Evolutionary conservation across 164 flowering plant genomes (phyloP), one percentile per base, ranked within the genome.

Genomic region (Annona cherimola): DNA sequence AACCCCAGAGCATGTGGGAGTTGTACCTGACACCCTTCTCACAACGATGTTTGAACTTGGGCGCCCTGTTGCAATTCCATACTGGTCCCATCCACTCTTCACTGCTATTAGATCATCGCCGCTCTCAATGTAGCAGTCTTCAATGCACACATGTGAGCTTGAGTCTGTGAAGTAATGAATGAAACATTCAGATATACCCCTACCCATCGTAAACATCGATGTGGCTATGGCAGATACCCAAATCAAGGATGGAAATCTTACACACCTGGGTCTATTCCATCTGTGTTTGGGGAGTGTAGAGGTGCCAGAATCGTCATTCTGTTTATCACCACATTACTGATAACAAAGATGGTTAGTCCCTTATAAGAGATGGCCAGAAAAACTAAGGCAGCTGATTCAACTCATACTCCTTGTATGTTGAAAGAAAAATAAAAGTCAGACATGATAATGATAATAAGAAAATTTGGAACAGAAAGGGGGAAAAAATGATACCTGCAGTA

Each of bases 11-110:
- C 99, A 93, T 18, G 97, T 90, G 6, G 98, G 97, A 46, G 99
- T 96, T 39, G 99, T 93, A 68, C 99, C 99, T 0, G 95, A 88
- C 2, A 96, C 86, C 78, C 89, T 85, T 78, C 97, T 81, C 16
- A 93, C 83, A 12, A 87, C 77, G 65, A 96, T 90, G 83, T 93
- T 84, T 7, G 91, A 84, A 81, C 96, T 91, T 12, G 99, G 97
- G 18, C 86, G 93, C 16, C 92, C 91, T 84, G 85, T 84, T 63
- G 74, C 62, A n/a, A 93, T 92, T 5, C 99, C 99, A 67, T 88
- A 96, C 26, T 93, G 95, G 75, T 96, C 98, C 99, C 99, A 96
- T 0, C 99, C 98, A 61, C 99, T 96, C 83, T 96, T 96, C 69
- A 96, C 84, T 2, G 99, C 98, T 14, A 96, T 95, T 44, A 96